Base-by-base conservation (phyloP, 306 rosid genomes). In the Trifolium pratense region DNA sequence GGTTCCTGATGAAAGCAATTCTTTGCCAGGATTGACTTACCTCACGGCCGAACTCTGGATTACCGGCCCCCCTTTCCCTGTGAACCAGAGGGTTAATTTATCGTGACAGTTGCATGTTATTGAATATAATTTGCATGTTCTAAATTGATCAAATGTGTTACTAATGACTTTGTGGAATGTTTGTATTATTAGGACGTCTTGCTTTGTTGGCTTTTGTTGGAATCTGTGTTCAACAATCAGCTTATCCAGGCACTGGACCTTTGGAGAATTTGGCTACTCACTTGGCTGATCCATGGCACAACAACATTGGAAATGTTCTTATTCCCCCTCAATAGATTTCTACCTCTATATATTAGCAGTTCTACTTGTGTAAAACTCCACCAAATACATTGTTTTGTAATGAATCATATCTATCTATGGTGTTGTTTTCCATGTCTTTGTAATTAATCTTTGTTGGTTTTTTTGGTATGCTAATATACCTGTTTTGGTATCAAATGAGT, bases 281-380 rank as follows among this genome's bases (percentile, higher is more conserved):
- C 88, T 84, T 95, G 97, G 97, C 99, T 82, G 99, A 95, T 74
- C 99, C 99, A 74, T 95, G 99, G 99, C 99, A 95, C 92, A 95
- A 90, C 86, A 95, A 88, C 96, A 95, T 95, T 67, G 99, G 99
- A 39, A 85, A 91, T 51, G 1, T 95, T 75, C 9, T 95, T 68
- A 91, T 95, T 66, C 99, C 99, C 6, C 74, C 73, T 5, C 79
- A 13, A 79, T 17, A 69, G 10, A 0, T 89, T 83, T 82, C 14
- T 5, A 87, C 86, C 3, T 23, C 52, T 31, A 29, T 43, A 18
- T 71, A 42, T 18, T 18, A 73, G 69, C 71, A 75, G 52, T 71
- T 75, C 74, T 75, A 74, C 85, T 34, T 78, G 84, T 78, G 85
- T 87, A 80, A 83, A 85, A 89, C 81, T 84, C 77, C 87, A 26